Conservation (phyloP, 2,329 filamentous ascomycete species). For the Chalara sp. region DNA sequence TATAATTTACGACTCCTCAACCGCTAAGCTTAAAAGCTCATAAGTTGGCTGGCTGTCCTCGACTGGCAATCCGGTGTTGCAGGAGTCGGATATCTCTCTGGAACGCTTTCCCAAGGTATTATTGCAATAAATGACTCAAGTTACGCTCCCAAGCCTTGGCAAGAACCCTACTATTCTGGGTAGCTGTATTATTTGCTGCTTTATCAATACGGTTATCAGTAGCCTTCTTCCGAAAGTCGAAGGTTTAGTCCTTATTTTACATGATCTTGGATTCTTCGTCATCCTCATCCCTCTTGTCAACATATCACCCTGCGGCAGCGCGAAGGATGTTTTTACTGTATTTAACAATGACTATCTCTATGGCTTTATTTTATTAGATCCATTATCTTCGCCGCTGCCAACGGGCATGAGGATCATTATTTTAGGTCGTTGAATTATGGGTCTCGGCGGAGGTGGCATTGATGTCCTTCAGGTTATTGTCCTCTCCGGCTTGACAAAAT, state of each 20-base stretch:
- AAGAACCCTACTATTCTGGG: neutral
- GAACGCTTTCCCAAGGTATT: neutral
- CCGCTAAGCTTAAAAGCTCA: neutral
- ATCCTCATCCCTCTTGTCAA: conserved; percentile 30
- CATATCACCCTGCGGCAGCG: conserved; percentile 22
- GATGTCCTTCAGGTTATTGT: conserved; percentile 41
- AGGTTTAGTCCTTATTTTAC: conserved; percentile 40
- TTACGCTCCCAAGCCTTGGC: neutral
- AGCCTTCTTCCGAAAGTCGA: conserved; percentile 37
- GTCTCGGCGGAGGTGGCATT: conserved; percentile 41
- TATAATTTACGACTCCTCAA: neutral
- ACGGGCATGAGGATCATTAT: conserved; percentile 38
- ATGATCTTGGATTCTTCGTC: conserved; percentile 34
- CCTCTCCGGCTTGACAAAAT: conserved; percentile 42
- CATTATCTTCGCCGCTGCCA: conserved; percentile 37
- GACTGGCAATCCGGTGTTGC: neutral
- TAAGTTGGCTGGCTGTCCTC: neutral
- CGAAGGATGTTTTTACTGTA: conserved; percentile 35
- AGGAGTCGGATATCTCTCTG: neutral
- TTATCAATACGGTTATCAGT: neutral
- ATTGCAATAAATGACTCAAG: neutral
- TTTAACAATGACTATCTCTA: conserved; percentile 38
- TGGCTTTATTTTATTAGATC: no score
- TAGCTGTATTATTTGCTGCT: neutral
- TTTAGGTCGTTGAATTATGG: conserved; percentile 40